phyloP scores from a whole-genome alignment of 2,329 filamentous ascomycete genomes.

The Lecanosticta acicola region DNA sequence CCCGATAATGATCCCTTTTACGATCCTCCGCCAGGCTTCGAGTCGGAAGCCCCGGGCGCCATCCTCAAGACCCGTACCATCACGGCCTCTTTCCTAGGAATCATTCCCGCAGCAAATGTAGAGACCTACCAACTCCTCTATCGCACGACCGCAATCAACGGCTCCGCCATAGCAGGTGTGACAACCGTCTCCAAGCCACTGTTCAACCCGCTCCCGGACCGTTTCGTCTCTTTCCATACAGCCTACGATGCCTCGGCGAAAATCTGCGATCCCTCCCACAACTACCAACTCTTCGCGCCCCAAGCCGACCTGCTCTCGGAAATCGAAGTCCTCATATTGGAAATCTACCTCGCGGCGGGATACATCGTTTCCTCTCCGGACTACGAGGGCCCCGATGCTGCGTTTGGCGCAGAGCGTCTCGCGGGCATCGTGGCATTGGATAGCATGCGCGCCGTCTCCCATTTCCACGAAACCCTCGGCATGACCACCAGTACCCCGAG shows the following conservation, averaged over 20 bases:
- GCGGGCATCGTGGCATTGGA: conserved; percentile 41
- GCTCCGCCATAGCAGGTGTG: conserved; percentile 24
- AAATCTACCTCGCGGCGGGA: conserved; percentile 19
- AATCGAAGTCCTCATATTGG: conserved; percentile 20
- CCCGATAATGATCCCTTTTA: conserved; percentile 28
- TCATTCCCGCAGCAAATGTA: conserved; percentile 19
- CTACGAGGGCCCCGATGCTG: conserved; percentile 34
- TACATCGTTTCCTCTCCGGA: conserved; percentile 38
- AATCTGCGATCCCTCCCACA: conserved; percentile 39
- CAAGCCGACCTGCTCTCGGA: conserved; percentile 22
- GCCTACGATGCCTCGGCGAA: conserved; percentile 32
- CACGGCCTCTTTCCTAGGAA: conserved; percentile 20
- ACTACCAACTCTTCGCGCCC: conserved; percentile 21
- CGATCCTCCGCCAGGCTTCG: conserved; percentile 22
- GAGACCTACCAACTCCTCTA: conserved; percentile 25
- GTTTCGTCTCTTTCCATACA: conserved; percentile 28
- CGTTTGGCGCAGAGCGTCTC: conserved; percentile 33
- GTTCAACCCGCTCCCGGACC: conserved; percentile 17
- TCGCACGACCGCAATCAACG: conserved; percentile 24
- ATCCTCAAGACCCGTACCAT: conserved; percentile 23
- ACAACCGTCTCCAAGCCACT: conserved; percentile 27
- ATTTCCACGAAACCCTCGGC: conserved; percentile 24
- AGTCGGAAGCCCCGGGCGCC: conserved; percentile 18
- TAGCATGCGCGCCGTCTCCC: conserved; percentile 38
- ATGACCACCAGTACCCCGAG: conserved; percentile 20